Conservation (phyloP, 164 flowering plant genomes). For the Annona cherimola region DNA sequence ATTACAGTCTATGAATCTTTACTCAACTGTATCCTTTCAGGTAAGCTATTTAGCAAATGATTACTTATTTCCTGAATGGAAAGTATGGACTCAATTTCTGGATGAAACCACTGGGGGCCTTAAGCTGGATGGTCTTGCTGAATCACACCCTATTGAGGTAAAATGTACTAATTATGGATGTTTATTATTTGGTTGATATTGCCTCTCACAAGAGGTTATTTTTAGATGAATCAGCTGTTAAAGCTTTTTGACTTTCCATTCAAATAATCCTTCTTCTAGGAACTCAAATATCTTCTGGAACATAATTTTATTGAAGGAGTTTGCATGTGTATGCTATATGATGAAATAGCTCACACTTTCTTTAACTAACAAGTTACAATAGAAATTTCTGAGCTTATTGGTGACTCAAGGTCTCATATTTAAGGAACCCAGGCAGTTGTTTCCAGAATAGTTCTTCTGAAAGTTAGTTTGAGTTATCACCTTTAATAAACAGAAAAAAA, state of each 20-base stretch:
- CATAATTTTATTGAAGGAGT: neutral
- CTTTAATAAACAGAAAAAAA: no score
- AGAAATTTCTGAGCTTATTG: no score
- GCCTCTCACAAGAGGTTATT: neutral
- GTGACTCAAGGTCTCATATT: no score
- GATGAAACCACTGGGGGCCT: conserved; percentile 82
- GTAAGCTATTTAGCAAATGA: conserved; percentile 92
- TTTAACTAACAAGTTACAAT: no score
- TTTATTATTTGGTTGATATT: neutral
- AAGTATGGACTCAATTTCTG: conserved; percentile 97
- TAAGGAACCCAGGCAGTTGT: no score
- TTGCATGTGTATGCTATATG: neutral
- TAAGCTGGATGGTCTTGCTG: conserved; percentile 79
- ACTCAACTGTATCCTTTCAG: conserved; percentile 28
- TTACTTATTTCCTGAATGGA: conserved; percentile 91
- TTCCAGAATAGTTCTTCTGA: no score
- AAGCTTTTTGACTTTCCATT: neutral
- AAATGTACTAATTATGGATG: neutral
- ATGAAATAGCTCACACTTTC: no score
- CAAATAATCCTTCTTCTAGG: neutral
- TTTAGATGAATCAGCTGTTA: neutral
- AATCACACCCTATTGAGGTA: conserved; percentile 98
- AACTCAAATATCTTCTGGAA: neutral
- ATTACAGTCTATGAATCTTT: neutral
- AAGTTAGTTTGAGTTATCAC: no score